These are phyloP conservation scores for Fraxinus quadrangulata DNA, from an alignment of 257 asterid genomes.

Conservation along the genomic window DNA sequence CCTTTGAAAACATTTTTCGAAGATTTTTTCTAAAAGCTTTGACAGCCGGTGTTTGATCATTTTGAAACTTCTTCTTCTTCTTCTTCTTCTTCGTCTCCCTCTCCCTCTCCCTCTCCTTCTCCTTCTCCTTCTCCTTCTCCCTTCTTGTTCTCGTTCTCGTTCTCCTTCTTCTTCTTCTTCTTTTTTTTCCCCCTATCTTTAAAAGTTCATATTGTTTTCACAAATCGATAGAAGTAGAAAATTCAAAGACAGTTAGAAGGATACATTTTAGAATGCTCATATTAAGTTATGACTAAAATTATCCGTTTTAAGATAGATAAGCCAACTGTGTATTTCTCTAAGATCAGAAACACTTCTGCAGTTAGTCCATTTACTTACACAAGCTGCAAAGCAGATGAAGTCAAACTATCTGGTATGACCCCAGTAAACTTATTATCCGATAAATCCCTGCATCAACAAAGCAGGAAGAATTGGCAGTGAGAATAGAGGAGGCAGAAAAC, in stretches of 20 bases:
- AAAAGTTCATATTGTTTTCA: not conserved
- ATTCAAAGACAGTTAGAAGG: not conserved
- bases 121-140: no score
- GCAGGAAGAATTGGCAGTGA: not conserved
- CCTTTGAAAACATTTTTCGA: no score
- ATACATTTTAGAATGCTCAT: not conserved
- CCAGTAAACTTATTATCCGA: slow-evolving; percentile 80
- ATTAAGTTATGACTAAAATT: not conserved
- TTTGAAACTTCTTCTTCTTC: no score
- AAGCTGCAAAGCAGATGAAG: slow-evolving; percentile 74
- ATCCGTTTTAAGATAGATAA: not conserved
- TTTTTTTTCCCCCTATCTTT: not conserved
- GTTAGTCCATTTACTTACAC: slow-evolving; percentile 56
- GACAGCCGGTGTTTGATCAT: no score
- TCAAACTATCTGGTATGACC: slow-evolving; percentile 73
- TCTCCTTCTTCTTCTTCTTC: no score
- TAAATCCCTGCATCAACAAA: slow-evolving; percentile 72
- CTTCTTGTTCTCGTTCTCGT: no score
- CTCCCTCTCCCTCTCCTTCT: no score
- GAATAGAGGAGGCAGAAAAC: not conserved
- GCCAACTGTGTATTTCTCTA: not conserved
- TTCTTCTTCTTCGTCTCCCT: no score
- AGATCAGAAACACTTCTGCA: not conserved
- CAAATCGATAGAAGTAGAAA: not conserved
- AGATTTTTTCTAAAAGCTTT: no score